A percentile compares a stretch with the other conserved stretches of the same genome.
Evolutionary conservation across 169 alveolate species (phyloP).

Genomic region (Plasmodium sp.): DNA sequence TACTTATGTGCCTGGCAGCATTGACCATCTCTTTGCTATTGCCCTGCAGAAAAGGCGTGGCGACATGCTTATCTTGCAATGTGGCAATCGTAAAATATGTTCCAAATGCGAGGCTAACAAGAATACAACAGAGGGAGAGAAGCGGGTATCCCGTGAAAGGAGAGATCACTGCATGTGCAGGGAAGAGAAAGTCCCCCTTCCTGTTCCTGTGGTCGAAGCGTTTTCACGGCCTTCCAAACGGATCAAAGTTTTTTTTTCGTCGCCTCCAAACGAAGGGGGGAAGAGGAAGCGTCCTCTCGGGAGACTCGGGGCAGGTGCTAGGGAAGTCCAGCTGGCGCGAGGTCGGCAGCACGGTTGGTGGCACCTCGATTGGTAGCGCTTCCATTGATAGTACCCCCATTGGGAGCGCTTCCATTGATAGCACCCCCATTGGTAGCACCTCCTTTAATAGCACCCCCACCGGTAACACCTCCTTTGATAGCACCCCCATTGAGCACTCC

Average conservation of each 20-base stretch:
- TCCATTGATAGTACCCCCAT: too few species aligned
- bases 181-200: neutral
- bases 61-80: slow-evolving; percentile 21
- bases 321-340: neutral
- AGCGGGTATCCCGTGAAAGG: neutral
- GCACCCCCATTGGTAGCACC: neutral
- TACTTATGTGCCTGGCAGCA: neutral
- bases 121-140: neutral
- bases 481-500: neutral
- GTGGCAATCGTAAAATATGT: neutral
- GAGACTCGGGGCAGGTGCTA: neutral
- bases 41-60: slow-evolving; percentile 10
- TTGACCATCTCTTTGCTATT: neutral
- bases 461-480: neutral
- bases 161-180: neutral
- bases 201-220: neutral
- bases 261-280: neutral
- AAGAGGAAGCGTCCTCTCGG: neutral
- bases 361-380: neutral
- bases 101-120: slow-evolving; percentile 9
- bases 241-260: neutral
- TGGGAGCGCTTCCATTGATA: neutral
- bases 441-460: neutral
- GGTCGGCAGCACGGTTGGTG: neutral
- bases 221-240: neutral